Base-by-base conservation (phyloP, 352 stramenopile genomes). In the Phytophthora tubulina region DNA sequence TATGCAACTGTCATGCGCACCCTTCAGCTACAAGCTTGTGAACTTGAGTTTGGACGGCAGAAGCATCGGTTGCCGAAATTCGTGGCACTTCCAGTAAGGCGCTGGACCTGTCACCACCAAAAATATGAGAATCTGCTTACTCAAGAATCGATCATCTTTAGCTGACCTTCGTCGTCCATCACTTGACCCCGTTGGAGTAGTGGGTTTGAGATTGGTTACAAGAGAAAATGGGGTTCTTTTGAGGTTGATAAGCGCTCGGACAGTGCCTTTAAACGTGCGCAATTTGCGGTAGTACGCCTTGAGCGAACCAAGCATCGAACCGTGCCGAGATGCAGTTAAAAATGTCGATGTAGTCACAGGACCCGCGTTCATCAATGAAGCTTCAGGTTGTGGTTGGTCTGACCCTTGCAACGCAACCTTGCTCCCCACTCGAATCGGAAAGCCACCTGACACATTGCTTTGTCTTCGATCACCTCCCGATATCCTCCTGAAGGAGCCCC, bases 261-360 rank as follows among this genome's bases (percentile, higher is more conserved):
- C 73, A 5, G 82, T 92, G 21, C 84, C 82, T 42, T 91, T 91
- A 48, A 93, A 90, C 9, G 84, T 89, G 4, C 81, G 80, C 17
- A 93, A 63, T 14, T 93, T 92, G 21, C 81, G 76, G 51, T 89
- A 93, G 53, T 92, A 84, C 3, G 78, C 72, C 62, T 91, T 92
- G 4, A 93, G 67, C 14, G 86, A 93, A 32, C 58, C 66, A 27
- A 89, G 58, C 56, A 91, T 75, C 38, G 81, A 90, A 27, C 63
- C 82, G n/a, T 57, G 70, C 6, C 32, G 53, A 51, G 48, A 11
- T 50, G 33, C 4, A 21, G 46, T 56, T 49, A 31, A 44, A 46
- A 38, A 13, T 53, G 41, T 59, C 41, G 70, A 36, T 5, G 48
- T 44, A n/a, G 35, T 4, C 14, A 30, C 35, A 4, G 51, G 57